Evolutionary conservation across 495 filamentous ascomycete species (phyloP), one percentile per base, ranked within the genome.

Genomic region (Aspergillus diversus): DNA sequence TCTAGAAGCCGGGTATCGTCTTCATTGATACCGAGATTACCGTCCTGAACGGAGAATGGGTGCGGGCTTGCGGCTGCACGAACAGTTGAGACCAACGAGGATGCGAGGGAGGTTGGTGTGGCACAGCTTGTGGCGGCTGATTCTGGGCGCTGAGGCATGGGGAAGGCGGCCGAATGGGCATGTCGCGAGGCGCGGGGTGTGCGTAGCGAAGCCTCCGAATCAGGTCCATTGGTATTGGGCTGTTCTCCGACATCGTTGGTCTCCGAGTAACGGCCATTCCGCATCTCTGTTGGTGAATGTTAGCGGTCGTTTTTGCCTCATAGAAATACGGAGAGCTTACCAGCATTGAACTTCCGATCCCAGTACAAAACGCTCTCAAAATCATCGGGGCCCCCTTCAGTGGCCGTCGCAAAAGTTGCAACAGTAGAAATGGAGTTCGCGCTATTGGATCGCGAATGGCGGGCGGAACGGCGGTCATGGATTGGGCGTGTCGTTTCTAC

Each of bases 401-500:
- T 86, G 34, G 93, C 93, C 0, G 93, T 97, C 13, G 89, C 90
- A 76, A 95, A 97, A 0, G 91, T 90, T 5, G 89, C 90, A 16
- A 90, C 76, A 0, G 91, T 94, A 6, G 91, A 93, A 3, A 88
- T 75, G 0, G 92, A 93, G 34, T 84, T 85, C 32, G 71, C 75
- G 69, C 92, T 96, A 57, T 83, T 79, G 47, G 85, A 71, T 46
- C 80, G 75, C 1, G 75, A 72, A 55, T 77, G 78, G 46, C 70
- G 66, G 7, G 61, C 63, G 7, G 66, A 60, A n/a, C 64, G 60
- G 8, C 59, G 65, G 34, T 63, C 60, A 9, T 71, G 67, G n/a
- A 61, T 35, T 3, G 80, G 76, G 21, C 77, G 68, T 8, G 92
- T 91, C 0, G 93, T 96, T 68, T 92, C 92, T 2, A 86, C 84